Percentiles rank a stretch among this genome's conserved stretches.
These are phyloP conservation scores for Hyparrhenia diplandra DNA, from an alignment of 176 grass and related monocot species.

Conservation along the genomic window DNA sequence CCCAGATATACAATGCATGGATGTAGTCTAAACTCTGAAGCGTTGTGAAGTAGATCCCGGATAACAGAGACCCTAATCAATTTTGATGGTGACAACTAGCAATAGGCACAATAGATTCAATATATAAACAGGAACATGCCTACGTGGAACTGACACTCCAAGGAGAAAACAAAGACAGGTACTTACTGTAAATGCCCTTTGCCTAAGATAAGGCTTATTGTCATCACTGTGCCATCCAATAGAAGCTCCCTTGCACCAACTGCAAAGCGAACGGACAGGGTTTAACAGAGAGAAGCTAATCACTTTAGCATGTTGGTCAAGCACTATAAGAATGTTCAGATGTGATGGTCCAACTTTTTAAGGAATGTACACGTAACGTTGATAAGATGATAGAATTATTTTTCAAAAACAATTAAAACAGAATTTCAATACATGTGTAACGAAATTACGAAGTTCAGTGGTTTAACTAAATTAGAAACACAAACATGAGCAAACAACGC, in stretches of 20 bases:
- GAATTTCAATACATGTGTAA: background rate
- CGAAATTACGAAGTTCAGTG: background rate
- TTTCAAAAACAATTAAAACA: background rate
- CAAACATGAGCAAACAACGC: background rate
- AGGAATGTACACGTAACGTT: background rate
- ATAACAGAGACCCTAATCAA: background rate
- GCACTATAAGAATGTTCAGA: background rate
- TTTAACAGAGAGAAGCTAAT: constrained; percentile 1
- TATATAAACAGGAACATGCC: background rate
- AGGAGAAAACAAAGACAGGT: background rate
- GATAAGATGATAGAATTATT: background rate
- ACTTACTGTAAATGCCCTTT: constrained; percentile 79
- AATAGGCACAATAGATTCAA: background rate
- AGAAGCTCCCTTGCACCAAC: constrained; percentile 89
- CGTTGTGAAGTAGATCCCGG: background rate
- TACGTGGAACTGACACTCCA: background rate
- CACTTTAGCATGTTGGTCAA: background rate
- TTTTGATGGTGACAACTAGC: background rate
- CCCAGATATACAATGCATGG: background rate
- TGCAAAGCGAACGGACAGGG: constrained; percentile 33
- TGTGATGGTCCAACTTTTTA: background rate
- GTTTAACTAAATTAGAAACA: background rate
- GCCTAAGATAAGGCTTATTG: constrained; percentile 90
- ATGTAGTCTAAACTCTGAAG: background rate
- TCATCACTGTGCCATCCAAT: constrained; percentile 95